Conservation (phyloP, 345 rosid species). For the Firmiana major region DNA sequence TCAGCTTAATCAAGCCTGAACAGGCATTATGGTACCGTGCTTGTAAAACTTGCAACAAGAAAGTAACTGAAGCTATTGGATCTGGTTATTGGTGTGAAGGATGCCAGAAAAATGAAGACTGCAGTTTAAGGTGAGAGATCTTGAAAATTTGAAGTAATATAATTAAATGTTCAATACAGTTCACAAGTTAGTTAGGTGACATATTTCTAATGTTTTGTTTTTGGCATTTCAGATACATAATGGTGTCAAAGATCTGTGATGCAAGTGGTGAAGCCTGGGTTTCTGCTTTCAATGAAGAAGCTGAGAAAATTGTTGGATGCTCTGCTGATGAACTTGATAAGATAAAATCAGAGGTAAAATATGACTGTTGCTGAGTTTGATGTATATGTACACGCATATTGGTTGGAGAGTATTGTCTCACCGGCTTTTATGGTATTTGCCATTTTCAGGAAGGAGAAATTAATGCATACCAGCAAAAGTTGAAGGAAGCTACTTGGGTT, state of each 20-base stretch:
- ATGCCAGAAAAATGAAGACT: slow-evolving; percentile 85
- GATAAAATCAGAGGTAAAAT: slow-evolving; percentile 57
- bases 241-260: slow-evolving; percentile 68
- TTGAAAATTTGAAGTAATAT: not conserved
- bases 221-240: slow-evolving; percentile 50
- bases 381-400: not conserved
- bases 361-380: not conserved
- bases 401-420: not conserved
- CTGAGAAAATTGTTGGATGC: slow-evolving; percentile 69
- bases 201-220: not conserved
- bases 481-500: slow-evolving; percentile 83
- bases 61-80: slow-evolving; percentile 82
- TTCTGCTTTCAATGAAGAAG: slow-evolving; percentile 75
- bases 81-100: slow-evolving; percentile 98
- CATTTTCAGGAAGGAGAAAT: slow-evolving; percentile 50
- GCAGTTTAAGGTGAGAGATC: slow-evolving; percentile 56
- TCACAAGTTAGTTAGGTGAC: not conserved
- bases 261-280: slow-evolving; percentile 79
- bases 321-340: slow-evolving; percentile 83
- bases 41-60: slow-evolving; percentile 92
- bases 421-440: not conserved
- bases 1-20: slow-evolving; percentile 80
- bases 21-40: slow-evolving; percentile 98
- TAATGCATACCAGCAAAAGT: slow-evolving; percentile 50
- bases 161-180: not conserved